These are phyloP conservation scores for Lepidium campestre DNA, from an alignment of 441 rosid species.

Conservation along the genomic window DNA sequence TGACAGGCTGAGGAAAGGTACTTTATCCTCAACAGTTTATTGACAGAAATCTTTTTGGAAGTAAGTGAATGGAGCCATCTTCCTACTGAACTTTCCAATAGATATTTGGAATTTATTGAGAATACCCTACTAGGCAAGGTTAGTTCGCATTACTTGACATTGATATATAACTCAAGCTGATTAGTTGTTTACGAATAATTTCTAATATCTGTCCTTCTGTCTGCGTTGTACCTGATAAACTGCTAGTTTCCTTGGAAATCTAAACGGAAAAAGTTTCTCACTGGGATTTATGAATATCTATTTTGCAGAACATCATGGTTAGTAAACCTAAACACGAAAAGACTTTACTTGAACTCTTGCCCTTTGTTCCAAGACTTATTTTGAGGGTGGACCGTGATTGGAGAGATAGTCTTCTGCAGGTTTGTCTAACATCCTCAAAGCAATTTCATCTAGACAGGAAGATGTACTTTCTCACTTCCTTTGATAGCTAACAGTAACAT, in stretches of 20 bases:
- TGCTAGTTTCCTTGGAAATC: conserved; percentile 4
- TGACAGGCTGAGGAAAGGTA: conserved; percentile 67
- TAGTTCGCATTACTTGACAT: conserved; percentile 15
- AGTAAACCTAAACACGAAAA: conserved; percentile 44
- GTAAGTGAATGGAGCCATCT: conserved; percentile 52
- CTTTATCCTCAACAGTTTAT: conserved; percentile 55
- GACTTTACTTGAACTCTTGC: conserved; percentile 44
- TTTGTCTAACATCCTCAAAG: conserved; percentile 28
- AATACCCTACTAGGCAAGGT: conserved; percentile 72
- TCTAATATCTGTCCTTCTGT: not conserved
- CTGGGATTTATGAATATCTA: not conserved
- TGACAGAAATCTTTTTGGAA: conserved; percentile 69
- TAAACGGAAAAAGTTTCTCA: not conserved
- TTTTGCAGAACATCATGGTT: conserved; percentile 39
- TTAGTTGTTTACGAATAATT: not conserved
- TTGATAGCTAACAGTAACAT: not conserved
- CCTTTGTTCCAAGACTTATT: conserved; percentile 67
- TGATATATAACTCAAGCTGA: not conserved
- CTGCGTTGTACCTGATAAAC: not conserved
- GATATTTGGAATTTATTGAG: conserved; percentile 58
- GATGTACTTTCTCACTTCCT: not conserved
- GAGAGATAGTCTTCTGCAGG: conserved; percentile 77
- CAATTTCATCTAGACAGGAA: not conserved
- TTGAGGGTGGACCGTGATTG: conserved; percentile 37
- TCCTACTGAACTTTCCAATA: conserved; percentile 41